Base-by-base conservation (phyloP, 2,329 filamentous ascomycete species). In the Alternaria arborescens region DNA sequence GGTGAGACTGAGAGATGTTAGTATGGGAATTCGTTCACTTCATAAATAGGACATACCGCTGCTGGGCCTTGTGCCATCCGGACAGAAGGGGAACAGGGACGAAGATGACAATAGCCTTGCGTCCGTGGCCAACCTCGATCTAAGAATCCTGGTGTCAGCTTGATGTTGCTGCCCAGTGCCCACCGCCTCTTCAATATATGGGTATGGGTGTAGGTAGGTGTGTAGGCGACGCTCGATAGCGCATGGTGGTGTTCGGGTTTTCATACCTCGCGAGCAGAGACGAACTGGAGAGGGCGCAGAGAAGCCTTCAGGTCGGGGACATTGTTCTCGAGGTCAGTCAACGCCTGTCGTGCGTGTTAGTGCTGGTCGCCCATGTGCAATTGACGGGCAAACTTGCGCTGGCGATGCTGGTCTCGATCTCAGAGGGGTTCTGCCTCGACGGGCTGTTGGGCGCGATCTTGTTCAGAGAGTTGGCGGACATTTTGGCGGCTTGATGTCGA, bases 61-160 rank as follows among this genome's bases (percentile, higher is more conserved):
- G 95, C 90, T 99, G 95, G 82, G 97, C 93, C 82, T 95, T 94
- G 92, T 98, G 95, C 93, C 97, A 99, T 83, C 92, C 92, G 84
- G 90, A 87, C 83, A 99, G 93, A 85, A 96, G 93, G 86, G 95
- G 95, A 84, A 99, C 95, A 83, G 95, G 95, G 89, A 99, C 95
- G 92, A 99, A 99, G 92, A 99, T 97, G 89, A 97, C 94, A 88
- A 99, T 95, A 82, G 95, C 95, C 91, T 98, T 99, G 90, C 97
- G 97, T 90, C 95, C 95, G 88, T 98, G 94, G 88, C 95, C 95
- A 87, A 98, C 94, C 89, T 99, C 95, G 88, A 99, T 95, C 95
- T 99, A 80, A 81, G 80, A 82, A 79, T 84, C 82, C 82, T 84
- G 82, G 82, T 84, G 82, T 84, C 82, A 84, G 82, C 82, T 70